Conservation (phyloP, 345 rosid species). For the Populus davidiana region DNA sequence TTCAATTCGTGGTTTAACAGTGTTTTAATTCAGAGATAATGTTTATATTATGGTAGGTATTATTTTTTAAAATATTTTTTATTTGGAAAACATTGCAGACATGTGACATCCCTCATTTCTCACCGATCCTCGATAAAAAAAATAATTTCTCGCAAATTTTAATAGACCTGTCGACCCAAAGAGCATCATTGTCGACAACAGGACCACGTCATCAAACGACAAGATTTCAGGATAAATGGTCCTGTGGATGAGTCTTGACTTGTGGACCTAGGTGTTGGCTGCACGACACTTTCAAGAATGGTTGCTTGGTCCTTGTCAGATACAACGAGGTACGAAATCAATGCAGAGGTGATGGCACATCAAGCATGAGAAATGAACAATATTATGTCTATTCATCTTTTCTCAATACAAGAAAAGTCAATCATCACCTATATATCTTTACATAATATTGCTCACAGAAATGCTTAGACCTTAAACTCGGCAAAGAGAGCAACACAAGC, state of each 20-base stretch:
- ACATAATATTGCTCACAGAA: not conserved
- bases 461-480: too few species aligned
- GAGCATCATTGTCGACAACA: not conserved
- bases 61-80: too few species aligned
- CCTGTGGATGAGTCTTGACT: not conserved
- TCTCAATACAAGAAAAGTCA: not conserved
- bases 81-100: not conserved
- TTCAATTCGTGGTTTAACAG: not conserved
- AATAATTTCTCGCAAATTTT: not conserved
- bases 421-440: not conserved
- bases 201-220: not conserved
- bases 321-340: not conserved
- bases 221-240: not conserved
- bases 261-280: not conserved
- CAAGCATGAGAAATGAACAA: not conserved
- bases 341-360: not conserved
- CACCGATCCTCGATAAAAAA: not conserved
- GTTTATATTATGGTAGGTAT: fast-evolving
- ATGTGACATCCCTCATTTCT: not conserved
- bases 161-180: not conserved
- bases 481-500: not conserved
- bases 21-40: not conserved
- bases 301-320: not conserved
- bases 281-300: not conserved
- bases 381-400: not conserved